These are phyloP conservation scores for Rhizoctonia solani DNA, from an alignment of 1,284 basidiomycete genomes.

Conservation along the genomic window DNA sequence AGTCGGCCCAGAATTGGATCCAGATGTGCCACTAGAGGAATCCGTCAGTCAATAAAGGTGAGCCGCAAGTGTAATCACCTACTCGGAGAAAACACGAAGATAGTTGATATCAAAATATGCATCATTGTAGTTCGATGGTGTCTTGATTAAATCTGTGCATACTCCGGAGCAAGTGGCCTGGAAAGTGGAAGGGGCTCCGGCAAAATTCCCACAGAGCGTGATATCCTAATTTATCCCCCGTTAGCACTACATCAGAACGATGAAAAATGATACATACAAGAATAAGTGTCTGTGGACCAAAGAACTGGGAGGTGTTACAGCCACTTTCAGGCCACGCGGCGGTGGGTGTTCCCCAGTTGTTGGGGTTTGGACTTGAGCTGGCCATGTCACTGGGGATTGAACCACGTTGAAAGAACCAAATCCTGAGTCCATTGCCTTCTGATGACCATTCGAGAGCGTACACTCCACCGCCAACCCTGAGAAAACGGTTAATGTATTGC, in stretches of 20 bases:
- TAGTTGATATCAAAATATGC: conserved; percentile 40
- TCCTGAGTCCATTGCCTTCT: conserved; percentile 17
- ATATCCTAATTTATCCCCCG: conserved; percentile 35
- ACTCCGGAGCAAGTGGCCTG: conserved; percentile 37
- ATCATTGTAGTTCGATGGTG: conserved; percentile 38
- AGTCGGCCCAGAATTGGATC: conserved; percentile 22
- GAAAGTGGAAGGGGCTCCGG: conserved; percentile 37
- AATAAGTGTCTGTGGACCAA: conserved; percentile 34
- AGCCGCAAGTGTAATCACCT: neutral
- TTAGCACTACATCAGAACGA: neutral
- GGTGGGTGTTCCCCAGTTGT: conserved; percentile 34
- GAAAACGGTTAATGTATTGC: neutral
- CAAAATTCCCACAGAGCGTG: conserved; percentile 40
- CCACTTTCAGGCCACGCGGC: conserved; percentile 35
- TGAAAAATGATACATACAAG: conserved; percentile 7
- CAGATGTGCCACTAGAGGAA: conserved; percentile 5
- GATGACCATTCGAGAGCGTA: conserved; percentile 40
- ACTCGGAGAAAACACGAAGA: conserved; percentile 39
- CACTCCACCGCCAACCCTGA: conserved; percentile 39
- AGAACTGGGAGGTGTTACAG: conserved; percentile 33
- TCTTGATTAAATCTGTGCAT: conserved; percentile 38
- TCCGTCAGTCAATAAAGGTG: neutral
- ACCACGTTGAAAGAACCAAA: conserved; percentile 35
- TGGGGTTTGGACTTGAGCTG: conserved; percentile 30
- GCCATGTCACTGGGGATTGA: conserved; percentile 24